Evolutionary conservation across 75 land plant genomes (phyloP).

Genomic region (Sequoia sempervirens): DNA sequence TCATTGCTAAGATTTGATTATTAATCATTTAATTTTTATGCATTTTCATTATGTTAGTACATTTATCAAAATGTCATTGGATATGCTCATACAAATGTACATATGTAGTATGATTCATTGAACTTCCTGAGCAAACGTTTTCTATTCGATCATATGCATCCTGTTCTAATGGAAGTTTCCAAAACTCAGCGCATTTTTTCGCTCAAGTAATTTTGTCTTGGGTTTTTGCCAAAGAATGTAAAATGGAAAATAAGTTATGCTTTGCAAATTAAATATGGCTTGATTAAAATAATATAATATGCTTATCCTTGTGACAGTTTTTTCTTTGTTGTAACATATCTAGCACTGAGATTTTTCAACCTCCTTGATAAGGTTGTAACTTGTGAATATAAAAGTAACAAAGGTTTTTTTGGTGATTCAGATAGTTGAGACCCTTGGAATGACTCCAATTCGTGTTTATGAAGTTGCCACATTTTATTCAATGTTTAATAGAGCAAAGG

Average conservation of each 20-base stretch:
- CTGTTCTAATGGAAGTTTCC: neutral
- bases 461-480: slow-evolving; percentile 98
- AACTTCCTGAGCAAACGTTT: neutral
- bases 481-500: slow-evolving; percentile 93
- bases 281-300: neutral
- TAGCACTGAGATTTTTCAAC: neutral
- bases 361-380: too few species aligned
- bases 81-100: too few species aligned
- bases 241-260: neutral
- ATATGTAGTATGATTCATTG: too few species aligned
- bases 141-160: neutral
- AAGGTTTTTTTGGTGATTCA: too few species aligned
- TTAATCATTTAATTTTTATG: too few species aligned
- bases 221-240: neutral
- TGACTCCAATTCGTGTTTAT: slow-evolving; percentile 94
- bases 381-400: too few species aligned
- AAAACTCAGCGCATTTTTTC: neutral
- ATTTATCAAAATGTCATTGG: too few species aligned
- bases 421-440: slow-evolving; percentile 83
- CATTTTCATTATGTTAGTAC: too few species aligned
- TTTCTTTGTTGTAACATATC: neutral
- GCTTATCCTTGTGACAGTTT: neutral
- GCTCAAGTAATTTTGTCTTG: neutral
- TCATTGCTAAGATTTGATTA: too few species aligned
- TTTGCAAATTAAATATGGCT: neutral